Percentiles rank a stretch among this genome's conserved stretches.
These are phyloP conservation scores for Emmonsia crescens DNA, from an alignment of 2,329 filamentous ascomycete genomes.

Conservation along the genomic window DNA sequence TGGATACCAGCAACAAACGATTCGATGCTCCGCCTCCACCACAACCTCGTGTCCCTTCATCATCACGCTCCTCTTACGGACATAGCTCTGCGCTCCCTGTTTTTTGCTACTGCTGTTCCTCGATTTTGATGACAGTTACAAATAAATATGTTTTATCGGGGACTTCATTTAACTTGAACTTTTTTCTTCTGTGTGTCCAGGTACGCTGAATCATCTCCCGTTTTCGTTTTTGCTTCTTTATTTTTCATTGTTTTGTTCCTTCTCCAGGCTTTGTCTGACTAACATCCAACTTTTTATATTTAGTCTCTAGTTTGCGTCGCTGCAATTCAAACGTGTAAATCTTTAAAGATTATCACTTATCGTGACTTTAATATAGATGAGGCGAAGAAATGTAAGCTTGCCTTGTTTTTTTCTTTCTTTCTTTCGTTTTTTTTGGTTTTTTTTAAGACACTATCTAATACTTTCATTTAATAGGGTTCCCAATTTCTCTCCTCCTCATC, in stretches of 20 bases:
- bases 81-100: constrained; percentile 75
- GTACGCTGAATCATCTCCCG: constrained; percentile 42
- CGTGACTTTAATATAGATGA: constrained; percentile 77
- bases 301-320: constrained; percentile 82
- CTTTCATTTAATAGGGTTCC: constrained; percentile 62
- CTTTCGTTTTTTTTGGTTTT: not conserved
- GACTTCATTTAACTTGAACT: constrained; percentile 79
- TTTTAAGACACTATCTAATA: not conserved
- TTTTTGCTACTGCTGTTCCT: constrained; percentile 81
- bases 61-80: constrained; percentile 41
- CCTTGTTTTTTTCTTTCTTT: not conserved
- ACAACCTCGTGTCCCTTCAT: constrained; percentile 23
- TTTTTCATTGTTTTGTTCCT: not conserved
- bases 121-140: constrained; percentile 99
- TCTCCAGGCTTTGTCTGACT: not conserved
- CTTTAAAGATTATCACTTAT: constrained; percentile 69
- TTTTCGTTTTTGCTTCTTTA: not conserved
- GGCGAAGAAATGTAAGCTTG: constrained; percentile 72
- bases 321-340: constrained; percentile 75
- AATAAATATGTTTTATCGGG: constrained; percentile 98
- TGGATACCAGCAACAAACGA: constrained; percentile 40
- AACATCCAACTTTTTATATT: not conserved
- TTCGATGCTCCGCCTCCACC: constrained; percentile 31
- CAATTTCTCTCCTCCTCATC: constrained; percentile 87
- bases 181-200: constrained; percentile 86